phyloP scores from a whole-genome alignment of 2,329 filamentous ascomycete species.

The Rhexocercosporidium sp. region DNA sequence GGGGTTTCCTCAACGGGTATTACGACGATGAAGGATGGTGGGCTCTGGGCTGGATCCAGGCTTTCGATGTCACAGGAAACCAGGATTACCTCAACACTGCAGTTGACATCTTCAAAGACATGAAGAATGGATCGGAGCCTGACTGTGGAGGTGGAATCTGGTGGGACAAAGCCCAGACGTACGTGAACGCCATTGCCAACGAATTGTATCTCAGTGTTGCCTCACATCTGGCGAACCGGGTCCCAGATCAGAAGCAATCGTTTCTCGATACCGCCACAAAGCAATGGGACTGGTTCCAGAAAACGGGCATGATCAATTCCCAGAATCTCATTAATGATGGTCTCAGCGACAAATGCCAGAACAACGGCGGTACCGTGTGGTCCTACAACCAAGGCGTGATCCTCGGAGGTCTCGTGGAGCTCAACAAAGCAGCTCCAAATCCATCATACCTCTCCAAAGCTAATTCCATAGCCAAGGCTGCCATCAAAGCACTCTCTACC shows the following conservation, averaged over 20 bases:
- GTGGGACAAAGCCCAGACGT: slow-evolving; percentile 60
- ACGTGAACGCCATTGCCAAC: slow-evolving; percentile 63
- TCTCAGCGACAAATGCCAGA: slow-evolving; percentile 52
- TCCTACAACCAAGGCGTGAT: slow-evolving; percentile 67
- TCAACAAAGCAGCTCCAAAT: slow-evolving; percentile 54
- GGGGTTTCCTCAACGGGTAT: slow-evolving; percentile 56
- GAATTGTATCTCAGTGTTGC: slow-evolving; percentile 60
- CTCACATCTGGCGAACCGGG: slow-evolving; percentile 59
- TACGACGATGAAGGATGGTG: slow-evolving; percentile 70
- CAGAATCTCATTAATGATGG: slow-evolving; percentile 59
- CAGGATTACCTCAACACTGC: slow-evolving; percentile 57
- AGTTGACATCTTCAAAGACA: slow-evolving; percentile 60
- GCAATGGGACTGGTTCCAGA: slow-evolving; percentile 57
- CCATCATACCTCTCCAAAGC: slow-evolving; percentile 51
- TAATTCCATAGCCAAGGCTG: slow-evolving; percentile 57
- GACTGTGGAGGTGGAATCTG: slow-evolving; percentile 56
- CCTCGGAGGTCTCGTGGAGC: slow-evolving; percentile 62
- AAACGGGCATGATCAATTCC: slow-evolving; percentile 53
- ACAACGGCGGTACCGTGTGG: slow-evolving; percentile 51
- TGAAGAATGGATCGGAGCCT: slow-evolving; percentile 54
- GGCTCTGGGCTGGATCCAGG: slow-evolving; percentile 63
- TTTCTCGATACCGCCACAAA: slow-evolving; percentile 59
- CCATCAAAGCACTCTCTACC: slow-evolving; percentile 52
- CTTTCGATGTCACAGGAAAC: slow-evolving; percentile 59
- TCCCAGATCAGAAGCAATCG: slow-evolving; percentile 56